Evolutionary conservation across 306 rosid genomes (phyloP).

Genomic region (Cucurbita ficifolia): DNA sequence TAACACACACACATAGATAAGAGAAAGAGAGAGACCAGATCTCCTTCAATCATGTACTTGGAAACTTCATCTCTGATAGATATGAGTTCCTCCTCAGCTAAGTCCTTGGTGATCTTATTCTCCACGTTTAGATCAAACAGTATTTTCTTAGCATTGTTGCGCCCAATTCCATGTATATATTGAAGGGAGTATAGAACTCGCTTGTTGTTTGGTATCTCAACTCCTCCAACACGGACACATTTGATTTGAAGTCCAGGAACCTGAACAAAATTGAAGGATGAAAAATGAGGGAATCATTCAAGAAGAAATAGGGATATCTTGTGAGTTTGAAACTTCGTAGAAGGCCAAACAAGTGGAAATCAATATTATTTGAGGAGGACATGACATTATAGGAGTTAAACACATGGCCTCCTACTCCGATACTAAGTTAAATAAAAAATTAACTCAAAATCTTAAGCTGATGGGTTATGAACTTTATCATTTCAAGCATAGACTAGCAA

Average conservation of each 20-base stretch:
- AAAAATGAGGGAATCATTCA: background rate
- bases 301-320: background rate
- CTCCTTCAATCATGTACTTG: slow-evolving; percentile 84
- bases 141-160: slow-evolving; percentile 46
- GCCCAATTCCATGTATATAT: slow-evolving; percentile 85
- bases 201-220: slow-evolving; percentile 85
- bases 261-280: slow-evolving; percentile 7
- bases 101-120: slow-evolving; percentile 81
- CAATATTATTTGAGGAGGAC: no score
- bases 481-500: background rate
- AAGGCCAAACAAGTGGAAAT: background rate
- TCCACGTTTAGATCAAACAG: slow-evolving; percentile 49
- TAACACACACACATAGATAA: background rate
- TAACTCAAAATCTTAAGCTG: no score
- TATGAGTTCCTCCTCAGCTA: slow-evolving; percentile 64
- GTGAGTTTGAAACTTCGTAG: background rate
- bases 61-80: slow-evolving; percentile 68
- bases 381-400: no score
- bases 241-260: slow-evolving; percentile 39
- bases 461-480: background rate
- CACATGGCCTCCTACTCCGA: no score
- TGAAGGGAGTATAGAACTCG: slow-evolving; percentile 70
- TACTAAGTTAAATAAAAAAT: no score
- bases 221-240: slow-evolving; percentile 79
- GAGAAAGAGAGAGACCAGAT: slow-evolving; percentile 32